Base-by-base conservation (phyloP, 208 protist genomes). In the Phytomonas sp. region DNA sequence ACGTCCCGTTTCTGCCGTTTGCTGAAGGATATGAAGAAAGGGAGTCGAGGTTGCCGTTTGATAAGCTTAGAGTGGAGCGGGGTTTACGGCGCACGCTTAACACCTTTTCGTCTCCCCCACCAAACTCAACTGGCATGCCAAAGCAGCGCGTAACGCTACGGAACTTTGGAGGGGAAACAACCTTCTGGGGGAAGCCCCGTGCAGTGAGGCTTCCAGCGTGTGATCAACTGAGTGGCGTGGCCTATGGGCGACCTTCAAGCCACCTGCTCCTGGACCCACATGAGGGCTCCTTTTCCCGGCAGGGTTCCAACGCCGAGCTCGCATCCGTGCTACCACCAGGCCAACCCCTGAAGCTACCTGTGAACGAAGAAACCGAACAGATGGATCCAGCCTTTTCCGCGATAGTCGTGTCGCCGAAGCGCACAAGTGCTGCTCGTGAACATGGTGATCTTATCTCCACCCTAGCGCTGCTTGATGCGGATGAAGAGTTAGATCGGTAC, bases 401-500 rank as follows among this genome's bases (percentile, higher is more conserved):
- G 7, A 29, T 28, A 1, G 17, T 59, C 36, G 23, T 46, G n/a
- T 60, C 69, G 8, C 59, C 74, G 5, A 66, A 61, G 23, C 40
- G 40, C 40, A 8, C 40, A 8, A 46, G 40, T 8, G 40, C 40
- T 28, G 51, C 40, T 20, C 23, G 23, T 67, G 3, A 67, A 64
- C 30, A 80, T 62, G 34, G 60, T n/a, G 70, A 78, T 51, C 67
- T 80, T 3, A 85, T 77, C 67, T 62, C 68, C 13, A 71, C 80
- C 23, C 66, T 37, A 20, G 78, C 82, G 62, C 69, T 87, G 71
- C 75, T 93, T 2, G 76, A 82, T 59, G 79, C 79, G 66, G 79
- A 88, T 67, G 85, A 90, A 59, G 77, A 77, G 36, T 70, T 90
- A 23, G 82, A 84, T 40, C 79, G 77, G 11, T 94, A 80, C 74